Evolutionary conservation across 2,329 filamentous ascomycete species (phyloP).

Genomic region (Plectosphaerella cucumerina): DNA sequence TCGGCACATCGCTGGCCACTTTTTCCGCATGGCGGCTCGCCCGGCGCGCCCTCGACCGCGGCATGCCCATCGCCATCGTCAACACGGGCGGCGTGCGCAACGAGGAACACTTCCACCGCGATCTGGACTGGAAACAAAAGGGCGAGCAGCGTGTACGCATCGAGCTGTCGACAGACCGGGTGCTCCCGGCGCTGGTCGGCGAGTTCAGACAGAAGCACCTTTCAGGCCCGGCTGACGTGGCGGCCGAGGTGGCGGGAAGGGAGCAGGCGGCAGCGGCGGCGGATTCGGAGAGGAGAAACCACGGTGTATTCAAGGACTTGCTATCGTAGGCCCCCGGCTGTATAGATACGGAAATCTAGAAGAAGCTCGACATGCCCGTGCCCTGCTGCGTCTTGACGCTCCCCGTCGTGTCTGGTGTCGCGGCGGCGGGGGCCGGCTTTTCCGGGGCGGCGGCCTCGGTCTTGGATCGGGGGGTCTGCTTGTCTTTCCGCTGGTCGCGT

Average conservation of each 20-base stretch:
- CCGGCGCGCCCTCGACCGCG: constrained; percentile 74
- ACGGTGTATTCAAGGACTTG: constrained; percentile 53
- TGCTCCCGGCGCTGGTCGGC: constrained; percentile 54
- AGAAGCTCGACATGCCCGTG: constrained; percentile 42
- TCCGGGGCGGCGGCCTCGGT: not conserved
- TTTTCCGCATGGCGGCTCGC: constrained; percentile 92
- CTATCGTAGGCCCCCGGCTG: constrained; percentile 41
- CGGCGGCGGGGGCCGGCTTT: constrained; percentile 12
- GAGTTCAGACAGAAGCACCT: constrained; percentile 33
- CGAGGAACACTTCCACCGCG: constrained; percentile 66
- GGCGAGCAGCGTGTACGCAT: constrained; percentile 52
- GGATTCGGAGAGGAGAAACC: constrained; percentile 11
- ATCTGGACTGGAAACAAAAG: constrained; percentile 45
- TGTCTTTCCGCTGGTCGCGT: constrained; percentile 42
- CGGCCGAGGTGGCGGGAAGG: not conserved
- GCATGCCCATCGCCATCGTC: constrained; percentile 81
- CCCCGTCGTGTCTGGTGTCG: constrained; percentile 16
- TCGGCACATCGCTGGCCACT: constrained; percentile 89
- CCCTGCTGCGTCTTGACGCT: constrained; percentile 14
- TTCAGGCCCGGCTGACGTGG: not conserved
- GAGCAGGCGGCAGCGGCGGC: not conserved
- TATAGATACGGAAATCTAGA: constrained; percentile 30
- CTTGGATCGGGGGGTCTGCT: constrained; percentile 15
- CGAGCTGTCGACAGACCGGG: constrained; percentile 52
- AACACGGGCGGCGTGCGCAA: constrained; percentile 83